Evolutionary conservation across 495 filamentous ascomycete species (phyloP).

Genomic region (Astrothelium subdiscretum): DNA sequence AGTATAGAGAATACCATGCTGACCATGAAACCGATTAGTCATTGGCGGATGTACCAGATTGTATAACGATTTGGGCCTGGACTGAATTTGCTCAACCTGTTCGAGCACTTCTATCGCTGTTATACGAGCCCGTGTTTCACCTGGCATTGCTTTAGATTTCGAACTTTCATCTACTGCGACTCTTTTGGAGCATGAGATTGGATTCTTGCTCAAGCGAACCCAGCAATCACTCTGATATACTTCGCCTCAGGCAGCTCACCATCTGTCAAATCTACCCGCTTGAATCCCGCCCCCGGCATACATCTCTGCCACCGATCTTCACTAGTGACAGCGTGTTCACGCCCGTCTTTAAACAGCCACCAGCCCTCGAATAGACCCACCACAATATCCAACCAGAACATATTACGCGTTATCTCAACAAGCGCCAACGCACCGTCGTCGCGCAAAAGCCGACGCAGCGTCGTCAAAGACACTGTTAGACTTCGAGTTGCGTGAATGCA

Average conservation of each 20-base stretch:
- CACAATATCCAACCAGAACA: not conserved
- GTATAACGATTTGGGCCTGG: no score
- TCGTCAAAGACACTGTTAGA: not conserved
- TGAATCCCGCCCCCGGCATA: not conserved
- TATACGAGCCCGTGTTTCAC: no score
- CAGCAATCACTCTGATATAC: not conserved
- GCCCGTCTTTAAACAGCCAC: not conserved
- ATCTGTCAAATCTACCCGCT: not conserved
- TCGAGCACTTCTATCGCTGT: no score
- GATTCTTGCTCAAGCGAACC: not conserved
- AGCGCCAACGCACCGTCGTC: not conserved
- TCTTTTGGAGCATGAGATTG: no score
- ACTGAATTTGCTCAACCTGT: no score
- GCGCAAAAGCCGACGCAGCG: not conserved
- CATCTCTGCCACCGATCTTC: not conserved
- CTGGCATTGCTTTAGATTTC: no score
- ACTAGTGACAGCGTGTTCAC: not conserved
- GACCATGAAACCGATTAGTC: no score
- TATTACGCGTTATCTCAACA: not conserved
- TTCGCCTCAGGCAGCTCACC: not conserved
- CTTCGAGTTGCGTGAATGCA: not conserved
- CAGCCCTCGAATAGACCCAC: not conserved
- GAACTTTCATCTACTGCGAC: no score
- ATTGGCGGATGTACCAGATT: no score
- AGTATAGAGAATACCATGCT: no score